Evolutionary conservation across 257 asterid species (phyloP), one percentile per base, ranked within the genome.

Genomic region (Nicotiana paniculata): DNA sequence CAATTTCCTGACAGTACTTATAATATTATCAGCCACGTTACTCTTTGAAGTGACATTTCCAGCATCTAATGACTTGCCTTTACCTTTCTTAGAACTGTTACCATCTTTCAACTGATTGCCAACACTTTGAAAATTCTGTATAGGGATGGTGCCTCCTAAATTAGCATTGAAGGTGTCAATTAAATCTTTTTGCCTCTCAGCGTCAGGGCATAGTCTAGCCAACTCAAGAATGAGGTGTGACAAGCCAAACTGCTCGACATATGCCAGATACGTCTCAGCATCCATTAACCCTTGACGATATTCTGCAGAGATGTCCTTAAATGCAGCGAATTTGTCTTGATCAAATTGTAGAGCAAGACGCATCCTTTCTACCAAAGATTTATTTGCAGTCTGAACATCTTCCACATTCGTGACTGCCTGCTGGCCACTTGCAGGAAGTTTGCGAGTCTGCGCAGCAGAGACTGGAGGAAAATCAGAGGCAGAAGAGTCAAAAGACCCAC

Each of bases 161-260:
- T 89, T 90, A 76, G 86, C 86, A 87, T 88, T 91, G 84, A 92
- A 91, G n/a, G 94, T 91, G n/a, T 96, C 97, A 43, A 88, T 82
- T 77, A 96, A 88, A 89, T 92, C 97, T 75, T 84, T 90, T 90
- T 96, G 98, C 90, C 92, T 96, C 88, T 81, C 86, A 72, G 87
- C 72, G 85, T 96, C 94, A 66, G 99, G 98, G 54, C 93, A 90
- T 68, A 94, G 93, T 72, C 90, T 89, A 77, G 99, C 98, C 89
- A 96, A 77, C 82, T 94, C 98, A 24, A 81, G 85, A 85, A 94
- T 93, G 70, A 96, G 98, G 90, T 96, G 97, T 24, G 97, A 92
- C 93, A 96, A 85, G 55, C 99, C 98, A 87, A 90, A 96, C 90
- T 94, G 96, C 83, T 90, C 96, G 16, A 87, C 97, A 21, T 82